phyloP scores from a whole-genome alignment of 2,329 filamentous ascomycete genomes.

The Ophiocordyceps camponoti-saundersi region DNA sequence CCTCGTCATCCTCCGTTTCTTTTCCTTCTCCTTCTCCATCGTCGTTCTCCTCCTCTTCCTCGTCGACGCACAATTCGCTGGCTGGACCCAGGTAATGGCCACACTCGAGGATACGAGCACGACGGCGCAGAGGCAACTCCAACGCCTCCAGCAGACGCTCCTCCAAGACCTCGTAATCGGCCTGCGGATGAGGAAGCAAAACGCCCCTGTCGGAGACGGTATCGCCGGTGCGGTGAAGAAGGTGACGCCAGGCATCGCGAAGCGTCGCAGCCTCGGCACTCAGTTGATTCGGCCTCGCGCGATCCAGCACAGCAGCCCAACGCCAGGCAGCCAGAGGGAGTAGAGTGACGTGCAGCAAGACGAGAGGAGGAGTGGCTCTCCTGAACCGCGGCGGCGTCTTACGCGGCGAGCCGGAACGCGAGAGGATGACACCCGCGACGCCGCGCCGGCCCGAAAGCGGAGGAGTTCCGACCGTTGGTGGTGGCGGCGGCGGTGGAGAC shows the following conservation, averaged over 20 bases:
- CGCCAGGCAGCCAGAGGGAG: conserved; percentile 48
- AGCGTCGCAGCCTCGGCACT: conserved; percentile 30
- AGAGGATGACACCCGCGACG: conserved; percentile 16
- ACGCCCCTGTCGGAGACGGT: conserved; percentile 59
- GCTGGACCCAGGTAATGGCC: conserved; percentile 56
- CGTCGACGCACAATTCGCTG: conserved; percentile 28
- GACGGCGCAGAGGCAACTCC: conserved; percentile 45
- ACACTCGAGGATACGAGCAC: conserved; percentile 57
- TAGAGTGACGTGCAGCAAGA: conserved; percentile 62
- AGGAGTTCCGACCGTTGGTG: conserved; percentile 37
- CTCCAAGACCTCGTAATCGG: conserved; percentile 65
- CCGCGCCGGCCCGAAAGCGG: conserved; percentile 30
- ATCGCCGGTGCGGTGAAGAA: conserved; percentile 55
- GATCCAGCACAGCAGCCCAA: conserved; percentile 40
- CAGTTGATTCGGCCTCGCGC: conserved; percentile 20
- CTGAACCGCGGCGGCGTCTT: conserved; percentile 43
- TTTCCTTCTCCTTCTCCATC: conserved; percentile 8
- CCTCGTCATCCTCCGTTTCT: neutral
- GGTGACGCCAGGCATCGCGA: conserved; percentile 46
- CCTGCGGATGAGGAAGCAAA: conserved; percentile 60
- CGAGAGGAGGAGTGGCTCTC: conserved; percentile 44
- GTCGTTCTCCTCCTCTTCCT: conserved; percentile 22
- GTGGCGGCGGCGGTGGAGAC: conserved; percentile 42
- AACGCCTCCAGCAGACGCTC: conserved; percentile 60
- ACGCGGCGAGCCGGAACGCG: conserved; percentile 37